Conservation (phyloP, 495 filamentous ascomycete species). For the Lophiotrema nucula region DNA sequence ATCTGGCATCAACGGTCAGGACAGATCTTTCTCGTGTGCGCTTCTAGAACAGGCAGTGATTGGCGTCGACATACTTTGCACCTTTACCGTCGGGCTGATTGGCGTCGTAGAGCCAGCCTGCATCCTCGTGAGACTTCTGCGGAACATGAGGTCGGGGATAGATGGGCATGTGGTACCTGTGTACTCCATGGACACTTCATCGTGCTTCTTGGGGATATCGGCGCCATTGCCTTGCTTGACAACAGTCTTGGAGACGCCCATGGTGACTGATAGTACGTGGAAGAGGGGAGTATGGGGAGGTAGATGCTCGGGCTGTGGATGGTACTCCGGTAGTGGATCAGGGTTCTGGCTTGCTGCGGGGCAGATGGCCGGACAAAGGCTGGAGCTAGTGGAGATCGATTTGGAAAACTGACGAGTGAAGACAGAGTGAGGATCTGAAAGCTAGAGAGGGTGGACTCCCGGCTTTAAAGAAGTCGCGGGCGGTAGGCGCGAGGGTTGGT, state of each 20-base stretch:
- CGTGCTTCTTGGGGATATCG: conserved; percentile 28
- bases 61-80: conserved; percentile 8
- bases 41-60: background rate
- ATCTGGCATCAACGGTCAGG: conserved; percentile 24
- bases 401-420: background rate
- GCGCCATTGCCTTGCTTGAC: conserved; percentile 26
- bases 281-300: background rate
- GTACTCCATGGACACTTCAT: conserved; percentile 34
- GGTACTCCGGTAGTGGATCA: background rate
- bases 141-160: background rate
- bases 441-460: background rate
- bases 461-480: conserved; percentile 16
- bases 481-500: background rate
- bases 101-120: conserved; percentile 32
- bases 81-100: conserved; percentile 21
- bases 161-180: conserved; percentile 13
- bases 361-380: conserved; percentile 12
- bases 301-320: background rate
- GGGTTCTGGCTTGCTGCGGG: conserved; percentile 20
- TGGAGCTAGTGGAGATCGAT: conserved; percentile 1
- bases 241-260: conserved; percentile 32
- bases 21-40: background rate
- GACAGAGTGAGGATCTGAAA: background rate
- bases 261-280: background rate
- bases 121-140: background rate